Evolutionary conservation across 495 filamentous ascomycete genomes (phyloP).

Genomic region (Penicillium desertorum): DNA sequence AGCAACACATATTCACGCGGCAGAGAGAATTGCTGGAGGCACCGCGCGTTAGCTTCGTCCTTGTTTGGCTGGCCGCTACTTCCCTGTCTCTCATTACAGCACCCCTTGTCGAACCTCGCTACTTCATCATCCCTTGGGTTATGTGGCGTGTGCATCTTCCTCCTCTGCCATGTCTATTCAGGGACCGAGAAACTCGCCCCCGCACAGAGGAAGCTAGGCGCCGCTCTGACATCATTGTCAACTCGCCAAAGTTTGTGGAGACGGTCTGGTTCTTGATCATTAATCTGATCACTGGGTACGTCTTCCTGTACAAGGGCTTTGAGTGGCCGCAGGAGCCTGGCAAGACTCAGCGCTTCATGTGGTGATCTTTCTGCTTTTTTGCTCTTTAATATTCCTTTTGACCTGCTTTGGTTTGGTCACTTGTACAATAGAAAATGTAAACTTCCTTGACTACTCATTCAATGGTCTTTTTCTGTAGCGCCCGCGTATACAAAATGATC

Average conservation of each 20-base stretch:
- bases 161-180: constrained; percentile 35
- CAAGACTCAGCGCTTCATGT: constrained; percentile 88
- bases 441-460: not conserved
- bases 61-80: constrained; percentile 72
- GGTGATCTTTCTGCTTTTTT: constrained; percentile 49
- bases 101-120: constrained; percentile 89
- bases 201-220: constrained; percentile 28
- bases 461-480: no score
- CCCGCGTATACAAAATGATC: no score
- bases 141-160: constrained; percentile 86
- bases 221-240: constrained; percentile 32
- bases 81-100: constrained; percentile 78
- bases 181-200: constrained; percentile 26
- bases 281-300: constrained; percentile 71
- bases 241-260: constrained; percentile 61
- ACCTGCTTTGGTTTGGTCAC: not conserved
- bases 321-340: constrained; percentile 79
- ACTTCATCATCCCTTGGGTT: constrained; percentile 94
- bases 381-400: not conserved
- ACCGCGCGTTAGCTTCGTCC: constrained; percentile 53
- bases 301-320: constrained; percentile 79
- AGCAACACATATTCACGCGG: constrained; percentile 37
- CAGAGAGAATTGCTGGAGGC: constrained; percentile 33
- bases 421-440: constrained; percentile 2
- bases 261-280: constrained; percentile 74